phyloP scores from a whole-genome alignment of 805 yeast genomes.

The Suhomyces sp. region DNA sequence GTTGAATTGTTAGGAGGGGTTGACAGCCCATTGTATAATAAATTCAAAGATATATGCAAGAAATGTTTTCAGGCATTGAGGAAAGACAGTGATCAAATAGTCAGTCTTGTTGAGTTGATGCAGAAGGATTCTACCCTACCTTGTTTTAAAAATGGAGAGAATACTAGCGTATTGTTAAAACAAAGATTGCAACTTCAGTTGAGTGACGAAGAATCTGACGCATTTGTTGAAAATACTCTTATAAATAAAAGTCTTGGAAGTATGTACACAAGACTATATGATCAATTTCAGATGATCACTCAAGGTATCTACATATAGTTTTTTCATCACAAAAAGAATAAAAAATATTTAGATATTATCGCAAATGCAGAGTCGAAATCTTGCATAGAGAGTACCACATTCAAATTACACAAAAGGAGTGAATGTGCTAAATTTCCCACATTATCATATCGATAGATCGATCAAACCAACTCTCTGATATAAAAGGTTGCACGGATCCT shows the following conservation, averaged over 20 bases:
- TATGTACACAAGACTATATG: conserved; percentile 86
- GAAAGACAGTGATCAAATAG: conserved; percentile 66
- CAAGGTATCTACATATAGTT: conserved; percentile 64
- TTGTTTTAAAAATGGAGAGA: conserved; percentile 84
- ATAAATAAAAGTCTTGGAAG: conserved; percentile 84
- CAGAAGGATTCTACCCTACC: conserved; percentile 87
- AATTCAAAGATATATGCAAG: conserved; percentile 63
- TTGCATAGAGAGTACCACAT: too few relatives aligned
- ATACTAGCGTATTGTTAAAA: conserved; percentile 71
- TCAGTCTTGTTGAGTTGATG: conserved; percentile 89
- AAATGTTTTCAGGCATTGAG: conserved; percentile 74
- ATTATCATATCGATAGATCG: too few relatives aligned
- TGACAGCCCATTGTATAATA: conserved; percentile 55
- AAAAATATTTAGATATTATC: not conserved
- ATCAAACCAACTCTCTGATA: too few relatives aligned
- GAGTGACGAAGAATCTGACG: conserved; percentile 66
- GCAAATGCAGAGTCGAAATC: too few relatives aligned
- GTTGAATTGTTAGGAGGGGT: conserved; percentile 84
- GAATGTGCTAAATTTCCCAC: too few relatives aligned
- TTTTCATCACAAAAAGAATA: too few relatives aligned
- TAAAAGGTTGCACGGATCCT: too few relatives aligned
- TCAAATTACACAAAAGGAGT: too few relatives aligned
- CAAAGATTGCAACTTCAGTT: conserved; percentile 82
- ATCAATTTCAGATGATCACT: conserved; percentile 89
- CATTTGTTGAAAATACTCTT: conserved; percentile 71